Base-by-base conservation (phyloP, 1,284 basidiomycete species). In the Fistulina hepatica region DNA sequence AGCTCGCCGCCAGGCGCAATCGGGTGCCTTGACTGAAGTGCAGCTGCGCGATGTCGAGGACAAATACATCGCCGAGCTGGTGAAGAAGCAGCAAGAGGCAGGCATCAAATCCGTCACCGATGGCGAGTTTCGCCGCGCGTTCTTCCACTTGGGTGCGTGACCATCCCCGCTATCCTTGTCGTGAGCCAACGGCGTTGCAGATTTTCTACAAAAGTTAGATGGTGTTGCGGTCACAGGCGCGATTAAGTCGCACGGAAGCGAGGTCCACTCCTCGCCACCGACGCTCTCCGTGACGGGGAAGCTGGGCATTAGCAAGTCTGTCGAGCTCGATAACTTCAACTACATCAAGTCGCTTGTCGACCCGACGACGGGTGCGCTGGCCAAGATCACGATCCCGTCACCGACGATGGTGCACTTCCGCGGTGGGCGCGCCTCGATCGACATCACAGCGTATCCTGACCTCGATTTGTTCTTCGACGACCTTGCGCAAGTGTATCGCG, bases 381-480 rank as follows among this genome's bases (percentile, higher is more conserved):
- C 42, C 11, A 47, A 47, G 19, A 43, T 47, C 8, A 43, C 46
- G 19, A 47, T 47, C 37, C 46, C 46, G 7, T 47, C 46, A 5
- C 46, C 46, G 10, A 47, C 46, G 9, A 47, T 47, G 46, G 46
- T 47, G 20, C 39, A 34, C 19, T 31, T 31, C 28, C 28, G 28
- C 3, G 28, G 28, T 3, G 28, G 28, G 28, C 39, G 46, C n/a
- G 42, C 43, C 21, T 44, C 46, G 24, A 45, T 47, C 24, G 43
- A 45, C 41, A 26, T 45, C 3, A 16, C 38, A 2, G 41, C 43
- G 4, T 47, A 47, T 20, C 46, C 46, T 16, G 41, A 47, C 17
- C 21, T 47, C 11, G 43, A 47, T 16, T 39, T 43, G 6, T 47
- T 47, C 20, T 47, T 47, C 34, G 41, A 41, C 6, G 46, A 47